Evolutionary conservation across 129 eudicot species (phyloP), one percentile per base, ranked within the genome.

Genomic region (Saussurea involucrata): DNA sequence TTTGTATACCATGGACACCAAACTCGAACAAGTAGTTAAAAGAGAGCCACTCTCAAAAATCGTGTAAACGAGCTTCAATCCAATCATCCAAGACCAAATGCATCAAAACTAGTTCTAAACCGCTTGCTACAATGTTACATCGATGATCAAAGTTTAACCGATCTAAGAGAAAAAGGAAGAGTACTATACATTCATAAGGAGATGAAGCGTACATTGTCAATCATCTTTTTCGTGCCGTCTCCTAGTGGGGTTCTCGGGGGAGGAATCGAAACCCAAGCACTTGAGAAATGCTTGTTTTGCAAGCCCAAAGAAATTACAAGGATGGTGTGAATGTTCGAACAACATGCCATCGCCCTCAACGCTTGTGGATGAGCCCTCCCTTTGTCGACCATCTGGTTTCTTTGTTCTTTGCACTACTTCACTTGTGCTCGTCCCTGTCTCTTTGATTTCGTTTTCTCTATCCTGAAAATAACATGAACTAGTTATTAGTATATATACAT

Each of bases 231-330:
- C 44, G 4, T 70, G 87, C 18, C 42, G 76, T 36, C 58, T 60
- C 4, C 28, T 66, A 34, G 82, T 20, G 34, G 83, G 72, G 60
- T 71, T 63, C 8, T 79, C 84, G 6, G 87, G 81, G 46, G 65
- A 15, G n/a, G 83, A 78, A 76, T 78, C 91, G 42, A 90, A 77
- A n/a, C 96, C 96, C 73, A 90, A 73, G 49, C 96, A 90, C 84
- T 90, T 88, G 32, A 90, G 91, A 10, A 90, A 86, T 1, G 90
- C 96, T 80, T 90, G 84, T 73, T 83, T 90, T 42, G 96, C 96
- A 29, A 84, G 34, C 71, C 86, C 89, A 79, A 90, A 32, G 66
- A 82, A 80, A 76, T 86, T 37, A 81, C 93, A 90, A 15, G 96
- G 93, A 40, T 90, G 92, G 71, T 69, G 74, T 8, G 87, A 36